Percentiles rank a stretch among this genome's conserved stretches.
Conservation (phyloP, 2,329 filamentous ascomycete species). For the Pyricularia pennisetigena region DNA sequence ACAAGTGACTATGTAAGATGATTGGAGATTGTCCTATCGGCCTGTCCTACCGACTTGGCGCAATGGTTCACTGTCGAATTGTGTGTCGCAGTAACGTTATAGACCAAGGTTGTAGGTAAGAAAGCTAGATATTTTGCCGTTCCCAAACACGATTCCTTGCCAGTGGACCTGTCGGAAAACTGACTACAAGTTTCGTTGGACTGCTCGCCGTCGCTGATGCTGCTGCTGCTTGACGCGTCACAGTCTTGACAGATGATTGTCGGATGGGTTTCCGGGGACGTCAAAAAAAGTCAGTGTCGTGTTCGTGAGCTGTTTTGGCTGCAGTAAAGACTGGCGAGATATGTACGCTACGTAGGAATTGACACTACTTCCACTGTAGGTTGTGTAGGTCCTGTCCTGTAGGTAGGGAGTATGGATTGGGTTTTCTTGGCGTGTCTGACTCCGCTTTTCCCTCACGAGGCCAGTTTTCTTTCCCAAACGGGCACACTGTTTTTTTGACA, state of each 20-base stretch:
- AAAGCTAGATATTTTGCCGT: too few relatives aligned
- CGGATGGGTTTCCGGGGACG: background rate
- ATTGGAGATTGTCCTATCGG: too few relatives aligned
- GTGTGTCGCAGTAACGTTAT: too few relatives aligned
- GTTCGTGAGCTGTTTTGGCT: background rate
- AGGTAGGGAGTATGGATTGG: background rate
- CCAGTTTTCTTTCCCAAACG: background rate
- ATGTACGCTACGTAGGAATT: too few relatives aligned
- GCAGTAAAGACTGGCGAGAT: background rate
- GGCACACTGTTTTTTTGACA: background rate
- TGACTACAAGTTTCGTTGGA: background rate
- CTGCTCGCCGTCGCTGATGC: background rate
- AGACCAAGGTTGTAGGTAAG: too few relatives aligned
- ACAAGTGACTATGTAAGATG: too few relatives aligned
- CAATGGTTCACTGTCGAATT: too few relatives aligned
- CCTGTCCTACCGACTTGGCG: too few relatives aligned
- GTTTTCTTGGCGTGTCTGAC: background rate
- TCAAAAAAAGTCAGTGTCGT: background rate
- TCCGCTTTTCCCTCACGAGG: background rate
- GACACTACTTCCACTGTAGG: too few relatives aligned
- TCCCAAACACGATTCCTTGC: too few relatives aligned
- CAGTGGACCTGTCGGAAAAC: too few relatives aligned
- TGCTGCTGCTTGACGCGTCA: background rate
- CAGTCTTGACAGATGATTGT: background rate
- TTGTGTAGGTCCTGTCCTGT: too few relatives aligned